Evolutionary conservation across 2,329 filamentous ascomycete genomes (phyloP).

Genomic region (Acephala macrosclerotiorum): DNA sequence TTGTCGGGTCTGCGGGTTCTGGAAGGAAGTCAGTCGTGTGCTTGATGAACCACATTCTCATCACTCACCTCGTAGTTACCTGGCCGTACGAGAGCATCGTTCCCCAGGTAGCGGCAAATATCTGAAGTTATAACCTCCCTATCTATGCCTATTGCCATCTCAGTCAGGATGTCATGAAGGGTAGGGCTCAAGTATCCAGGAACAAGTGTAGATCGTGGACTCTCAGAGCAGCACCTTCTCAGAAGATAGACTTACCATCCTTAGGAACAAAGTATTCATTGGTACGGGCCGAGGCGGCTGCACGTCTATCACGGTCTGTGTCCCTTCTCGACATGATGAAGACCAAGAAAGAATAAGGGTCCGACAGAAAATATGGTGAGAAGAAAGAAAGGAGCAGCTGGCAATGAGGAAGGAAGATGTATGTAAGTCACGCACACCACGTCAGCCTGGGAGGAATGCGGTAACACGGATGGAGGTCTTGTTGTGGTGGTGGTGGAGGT

Average conservation of each 20-base stretch:
- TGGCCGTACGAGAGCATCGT: conserved; percentile 80
- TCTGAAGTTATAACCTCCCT: conserved; percentile 85
- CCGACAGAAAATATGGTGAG: conserved; percentile 42
- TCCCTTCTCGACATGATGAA: conserved; percentile 37
- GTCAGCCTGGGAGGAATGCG: conserved; percentile 42
- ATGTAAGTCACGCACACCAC: conserved; percentile 45
- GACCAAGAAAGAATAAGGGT: conserved; percentile 9
- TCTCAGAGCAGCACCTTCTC: too few relatives aligned
- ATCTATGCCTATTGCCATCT: conserved; percentile 59
- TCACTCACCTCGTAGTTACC: conserved; percentile 72
- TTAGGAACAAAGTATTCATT: conserved; percentile 84
- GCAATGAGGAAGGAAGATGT: conserved; percentile 39
- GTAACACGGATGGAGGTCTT: conserved; percentile 34
- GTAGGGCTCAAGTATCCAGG: too few relatives aligned
- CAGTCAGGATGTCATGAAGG: too few relatives aligned
- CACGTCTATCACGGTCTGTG: conserved; percentile 38
- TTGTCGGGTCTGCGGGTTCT: conserved; percentile 65
- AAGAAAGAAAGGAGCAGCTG: conserved; percentile 40
- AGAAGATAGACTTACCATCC: conserved; percentile 57
- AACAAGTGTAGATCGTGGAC: too few relatives aligned
- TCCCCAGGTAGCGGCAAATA: conserved; percentile 84
- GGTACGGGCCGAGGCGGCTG: conserved; percentile 56
- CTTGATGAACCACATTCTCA: neutral
- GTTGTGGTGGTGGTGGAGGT: too few relatives aligned
- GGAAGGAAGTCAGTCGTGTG: conserved; percentile 24